Evolutionary conservation across 2,329 filamentous ascomycete genomes (phyloP).

Genomic region (Diaporthe aspalathi): DNA sequence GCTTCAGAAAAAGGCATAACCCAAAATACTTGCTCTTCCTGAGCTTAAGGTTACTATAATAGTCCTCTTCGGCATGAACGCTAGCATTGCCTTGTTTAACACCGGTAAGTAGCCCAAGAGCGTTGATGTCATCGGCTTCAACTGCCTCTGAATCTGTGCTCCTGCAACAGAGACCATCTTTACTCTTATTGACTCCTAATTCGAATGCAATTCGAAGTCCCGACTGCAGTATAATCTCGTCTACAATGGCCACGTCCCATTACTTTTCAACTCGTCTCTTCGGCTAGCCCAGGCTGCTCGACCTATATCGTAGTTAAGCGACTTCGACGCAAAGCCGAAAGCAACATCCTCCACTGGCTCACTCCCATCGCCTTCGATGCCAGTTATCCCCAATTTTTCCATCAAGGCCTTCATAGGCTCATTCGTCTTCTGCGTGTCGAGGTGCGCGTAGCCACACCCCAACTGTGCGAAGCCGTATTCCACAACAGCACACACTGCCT

Average conservation of each 20-base stretch:
- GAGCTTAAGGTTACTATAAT: background rate
- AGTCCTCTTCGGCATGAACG: background rate
- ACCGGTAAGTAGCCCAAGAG: too few species aligned
- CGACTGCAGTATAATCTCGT: fast-evolving
- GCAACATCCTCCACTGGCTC: constrained; percentile 21
- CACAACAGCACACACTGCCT: constrained; percentile 41
- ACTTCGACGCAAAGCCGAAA: constrained; percentile 28
- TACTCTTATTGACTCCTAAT: too few species aligned
- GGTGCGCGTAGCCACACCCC: constrained; percentile 37
- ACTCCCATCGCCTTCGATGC: constrained; percentile 24
- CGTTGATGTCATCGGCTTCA: too few species aligned
- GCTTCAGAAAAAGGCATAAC: background rate
- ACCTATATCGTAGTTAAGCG: constrained; percentile 34
- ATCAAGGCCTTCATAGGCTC: constrained; percentile 39
- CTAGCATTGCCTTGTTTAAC: too few species aligned
- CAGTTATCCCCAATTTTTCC: constrained; percentile 31
- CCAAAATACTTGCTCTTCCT: background rate
- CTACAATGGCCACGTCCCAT: constrained; percentile 39
- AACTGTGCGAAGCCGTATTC: constrained; percentile 42
- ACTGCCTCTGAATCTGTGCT: too few species aligned
- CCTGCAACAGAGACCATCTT: too few species aligned
- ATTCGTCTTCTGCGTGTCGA: constrained; percentile 42
- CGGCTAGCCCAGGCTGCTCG: constrained; percentile 37
- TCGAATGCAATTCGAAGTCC: too few species aligned
- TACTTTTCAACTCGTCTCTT: constrained; percentile 36